Conservation (phyloP, 805 yeast genomes). For the Schwanniomyces pseudopolymorphus region DNA sequence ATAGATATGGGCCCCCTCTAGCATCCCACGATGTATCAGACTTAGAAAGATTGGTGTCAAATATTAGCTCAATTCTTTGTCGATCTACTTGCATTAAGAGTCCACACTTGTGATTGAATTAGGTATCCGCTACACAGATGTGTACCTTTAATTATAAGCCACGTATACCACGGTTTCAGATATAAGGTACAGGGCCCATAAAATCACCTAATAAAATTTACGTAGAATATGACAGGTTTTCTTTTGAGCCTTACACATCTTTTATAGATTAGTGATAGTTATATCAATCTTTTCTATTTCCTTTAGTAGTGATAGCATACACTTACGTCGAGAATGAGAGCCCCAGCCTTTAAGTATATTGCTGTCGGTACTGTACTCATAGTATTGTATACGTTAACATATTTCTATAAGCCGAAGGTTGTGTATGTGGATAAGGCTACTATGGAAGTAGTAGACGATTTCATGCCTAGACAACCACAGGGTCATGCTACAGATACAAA, state of each 20-base stretch:
- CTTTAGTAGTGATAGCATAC: background rate
- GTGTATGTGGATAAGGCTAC: conserved; percentile 16
- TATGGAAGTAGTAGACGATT: conserved; percentile 10
- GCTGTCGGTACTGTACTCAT: conserved; percentile 12
- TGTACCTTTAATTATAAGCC: background rate
- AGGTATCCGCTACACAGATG: no score
- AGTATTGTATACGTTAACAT: conserved; percentile 10
- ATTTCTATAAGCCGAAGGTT: conserved; percentile 9
- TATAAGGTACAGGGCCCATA: background rate
- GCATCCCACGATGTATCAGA: background rate
- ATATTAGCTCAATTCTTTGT: background rate
- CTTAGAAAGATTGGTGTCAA: background rate
- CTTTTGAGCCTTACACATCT: background rate
- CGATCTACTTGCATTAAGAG: background rate
- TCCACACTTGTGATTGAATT: no score
- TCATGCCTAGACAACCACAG: background rate
- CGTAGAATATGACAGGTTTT: background rate
- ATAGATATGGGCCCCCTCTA: background rate
- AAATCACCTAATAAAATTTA: no score
- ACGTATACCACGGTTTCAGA: background rate
- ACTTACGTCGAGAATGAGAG: background rate
- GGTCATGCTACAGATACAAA: background rate
- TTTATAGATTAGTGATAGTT: background rate
- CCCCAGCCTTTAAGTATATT: background rate
- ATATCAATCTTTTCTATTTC: background rate